These are phyloP conservation scores for Trichocladium antarcticum DNA, from an alignment of 495 filamentous ascomycete species.

Conservation along the genomic window DNA sequence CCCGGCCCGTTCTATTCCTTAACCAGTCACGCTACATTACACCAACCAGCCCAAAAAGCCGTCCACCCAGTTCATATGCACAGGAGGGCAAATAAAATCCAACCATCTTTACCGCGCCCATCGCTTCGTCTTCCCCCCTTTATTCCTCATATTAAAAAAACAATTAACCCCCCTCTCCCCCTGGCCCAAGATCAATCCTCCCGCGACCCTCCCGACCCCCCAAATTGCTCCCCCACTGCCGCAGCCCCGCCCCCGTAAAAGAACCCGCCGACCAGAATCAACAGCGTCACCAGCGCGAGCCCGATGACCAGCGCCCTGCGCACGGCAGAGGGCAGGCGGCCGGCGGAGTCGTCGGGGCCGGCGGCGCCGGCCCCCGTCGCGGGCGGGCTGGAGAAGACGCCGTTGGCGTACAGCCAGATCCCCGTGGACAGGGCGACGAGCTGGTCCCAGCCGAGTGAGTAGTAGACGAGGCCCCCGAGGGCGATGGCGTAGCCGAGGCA, in stretches of 20 bases:
- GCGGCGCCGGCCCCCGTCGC: conserved; percentile 28
- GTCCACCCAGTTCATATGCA: neutral
- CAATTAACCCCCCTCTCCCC: neutral
- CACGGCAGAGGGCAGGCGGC: conserved; percentile 45
- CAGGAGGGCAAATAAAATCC: neutral
- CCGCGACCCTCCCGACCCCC: no score
- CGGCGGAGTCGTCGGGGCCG: conserved; percentile 1
- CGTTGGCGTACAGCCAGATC: conserved; percentile 52
- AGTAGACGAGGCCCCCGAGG: conserved; percentile 52
- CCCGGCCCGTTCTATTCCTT: neutral
- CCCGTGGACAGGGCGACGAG: conserved; percentile 49
- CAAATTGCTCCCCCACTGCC: neutral
- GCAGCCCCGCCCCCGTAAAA: conserved; percentile 11
- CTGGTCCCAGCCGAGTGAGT: conserved; percentile 56
- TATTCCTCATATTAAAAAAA: no score
- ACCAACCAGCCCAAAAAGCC: neutral
- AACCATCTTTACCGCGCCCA: neutral
- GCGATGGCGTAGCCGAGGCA: conserved; percentile 56
- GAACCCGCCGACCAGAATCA: conserved; percentile 41
- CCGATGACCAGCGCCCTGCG: conserved; percentile 57
- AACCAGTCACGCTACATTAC: neutral
- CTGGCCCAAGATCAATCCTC: no score
- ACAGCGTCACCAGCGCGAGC: conserved; percentile 37
- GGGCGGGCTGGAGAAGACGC: conserved; percentile 22
- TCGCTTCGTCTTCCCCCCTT: no score